Evolutionary conservation across 306 rosid species (phyloP), one percentile per base, ranked within the genome.

Genomic region (Cicer pinnatifidum): DNA sequence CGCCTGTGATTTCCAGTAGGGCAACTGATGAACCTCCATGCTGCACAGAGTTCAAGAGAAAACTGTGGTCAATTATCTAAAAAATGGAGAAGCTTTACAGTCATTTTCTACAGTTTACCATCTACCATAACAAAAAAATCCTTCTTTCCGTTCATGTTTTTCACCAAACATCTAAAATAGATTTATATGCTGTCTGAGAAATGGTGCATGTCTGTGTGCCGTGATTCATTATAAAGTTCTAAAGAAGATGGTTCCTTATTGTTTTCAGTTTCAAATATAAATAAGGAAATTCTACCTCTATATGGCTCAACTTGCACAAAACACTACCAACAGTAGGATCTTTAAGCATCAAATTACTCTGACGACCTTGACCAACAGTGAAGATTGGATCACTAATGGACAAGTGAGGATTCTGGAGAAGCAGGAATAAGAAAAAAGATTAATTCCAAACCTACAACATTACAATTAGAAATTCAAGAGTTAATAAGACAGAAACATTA

Each of bases 321-420:
- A 77, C 77, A 78, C 71, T 67, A 80, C 93, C 85, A 46, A 88
- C 75, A 23, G 92, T 78, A 20, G 89, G 85, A 76, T 93, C 98
- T 80, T 88, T 91, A 67, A 93, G 86, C 28, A 86, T 71, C 80
- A 93, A 85, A 85, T 89, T 82, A 82, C 93, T 86, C 15, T 84
- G 89, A 48, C 81, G 88, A 57, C 93, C 84, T 88, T 91, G 96
- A 72, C 98, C 98, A 57, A 91, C 88, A 1, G 92, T 86, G 86
- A 89, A 89, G 60, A 62, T 80, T 68, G 88, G 56, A 74, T 84
- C 82, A 68, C 77, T 84, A 71, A 93, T 78, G 75, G 57, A 40
- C 77, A 68, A 58, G 82, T 93, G 98, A 62, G 87, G 97, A 57
- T 85, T 89, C 98, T 93, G 96, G 77, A 72, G 82, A 81, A 81